Conservation (phyloP, 192 early-diverging fungal species). For the Coemansia sp. region DNA sequence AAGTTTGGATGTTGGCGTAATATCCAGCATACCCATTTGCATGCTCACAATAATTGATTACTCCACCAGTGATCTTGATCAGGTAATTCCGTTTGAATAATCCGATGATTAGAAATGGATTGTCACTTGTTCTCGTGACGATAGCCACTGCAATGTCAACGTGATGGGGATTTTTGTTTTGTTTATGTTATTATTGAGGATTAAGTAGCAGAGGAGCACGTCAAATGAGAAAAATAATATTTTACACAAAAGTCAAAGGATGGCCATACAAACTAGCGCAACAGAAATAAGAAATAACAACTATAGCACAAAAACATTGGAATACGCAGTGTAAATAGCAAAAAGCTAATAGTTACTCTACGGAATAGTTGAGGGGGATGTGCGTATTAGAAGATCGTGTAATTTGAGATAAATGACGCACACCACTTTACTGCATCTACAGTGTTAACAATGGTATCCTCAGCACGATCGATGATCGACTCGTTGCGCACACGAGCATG, state of each 20-base stretch:
- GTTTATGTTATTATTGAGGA: not conserved
- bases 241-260: not conserved
- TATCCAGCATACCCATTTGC: no score
- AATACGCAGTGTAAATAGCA: not conserved
- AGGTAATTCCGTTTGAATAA: no score
- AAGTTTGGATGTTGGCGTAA: not conserved
- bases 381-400: conserved; percentile 47
- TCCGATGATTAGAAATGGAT: not conserved
- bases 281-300: not conserved
- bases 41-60: no score
- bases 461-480: conserved; percentile 53
- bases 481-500: conserved; percentile 35
- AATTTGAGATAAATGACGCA: conserved; percentile 56
- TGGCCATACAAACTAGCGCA: not conserved
- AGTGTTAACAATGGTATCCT: conserved; percentile 55
- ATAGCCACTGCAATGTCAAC: not conserved
- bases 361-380: not conserved
- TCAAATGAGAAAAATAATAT: not conserved
- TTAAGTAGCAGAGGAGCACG: not conserved
- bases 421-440: conserved; percentile 59
- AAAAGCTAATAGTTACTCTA: not conserved
- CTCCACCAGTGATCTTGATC: no score
- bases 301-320: not conserved
- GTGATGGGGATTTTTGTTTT: not conserved
- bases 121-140: conserved; percentile 3